A percentile compares a stretch with the other conserved stretches of the same genome.
These are phyloP conservation scores for Ophiostoma quercus DNA, from an alignment of 2,329 filamentous ascomycete genomes.

Conservation along the genomic window DNA sequence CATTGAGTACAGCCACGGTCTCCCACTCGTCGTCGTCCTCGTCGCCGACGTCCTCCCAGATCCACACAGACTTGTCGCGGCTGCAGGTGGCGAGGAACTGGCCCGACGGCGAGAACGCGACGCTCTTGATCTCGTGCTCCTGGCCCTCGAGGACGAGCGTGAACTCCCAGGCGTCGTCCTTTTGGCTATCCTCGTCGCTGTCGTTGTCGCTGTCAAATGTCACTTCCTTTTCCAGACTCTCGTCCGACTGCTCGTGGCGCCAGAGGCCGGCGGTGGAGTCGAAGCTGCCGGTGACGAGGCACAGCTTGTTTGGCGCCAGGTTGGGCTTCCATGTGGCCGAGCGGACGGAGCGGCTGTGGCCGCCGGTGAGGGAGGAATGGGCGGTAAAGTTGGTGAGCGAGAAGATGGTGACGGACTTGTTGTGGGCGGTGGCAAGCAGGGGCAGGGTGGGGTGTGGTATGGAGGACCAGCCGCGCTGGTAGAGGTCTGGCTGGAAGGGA, in stretches of 20 bases:
- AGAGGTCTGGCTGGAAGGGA: conserved; percentile 52
- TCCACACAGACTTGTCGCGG: conserved; percentile 92
- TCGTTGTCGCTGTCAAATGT: conserved; percentile 28
- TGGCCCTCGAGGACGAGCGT: conserved; percentile 90
- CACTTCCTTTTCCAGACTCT: conserved; percentile 39
- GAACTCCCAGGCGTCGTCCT: conserved; percentile 81
- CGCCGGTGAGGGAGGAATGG: conserved; percentile 74
- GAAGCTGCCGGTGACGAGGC: conserved; percentile 88
- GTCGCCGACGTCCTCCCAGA: conserved; percentile 85
- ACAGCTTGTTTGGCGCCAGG: conserved; percentile 56
- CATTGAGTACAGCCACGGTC: conserved; percentile 88
- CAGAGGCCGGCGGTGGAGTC: conserved; percentile 85
- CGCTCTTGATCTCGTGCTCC: conserved; percentile 84
- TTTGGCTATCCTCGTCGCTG: conserved; percentile 34
- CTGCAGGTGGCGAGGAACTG: conserved; percentile 83
- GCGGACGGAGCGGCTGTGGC: conserved; percentile 86
- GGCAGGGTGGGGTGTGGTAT: conserved; percentile 81
- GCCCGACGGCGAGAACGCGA: conserved; percentile 68
- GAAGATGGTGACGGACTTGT: conserved; percentile 84
- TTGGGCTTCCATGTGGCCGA: conserved; percentile 82
- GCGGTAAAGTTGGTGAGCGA: conserved; percentile 75
- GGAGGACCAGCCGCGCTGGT: conserved; percentile 77
- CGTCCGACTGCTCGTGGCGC: conserved; percentile 57
- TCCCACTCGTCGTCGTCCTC: conserved; percentile 93
- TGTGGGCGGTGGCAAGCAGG: conserved; percentile 80